Evolutionary conservation across 2,329 filamentous ascomycete genomes (phyloP).

Genomic region (Apiospora koreana): DNA sequence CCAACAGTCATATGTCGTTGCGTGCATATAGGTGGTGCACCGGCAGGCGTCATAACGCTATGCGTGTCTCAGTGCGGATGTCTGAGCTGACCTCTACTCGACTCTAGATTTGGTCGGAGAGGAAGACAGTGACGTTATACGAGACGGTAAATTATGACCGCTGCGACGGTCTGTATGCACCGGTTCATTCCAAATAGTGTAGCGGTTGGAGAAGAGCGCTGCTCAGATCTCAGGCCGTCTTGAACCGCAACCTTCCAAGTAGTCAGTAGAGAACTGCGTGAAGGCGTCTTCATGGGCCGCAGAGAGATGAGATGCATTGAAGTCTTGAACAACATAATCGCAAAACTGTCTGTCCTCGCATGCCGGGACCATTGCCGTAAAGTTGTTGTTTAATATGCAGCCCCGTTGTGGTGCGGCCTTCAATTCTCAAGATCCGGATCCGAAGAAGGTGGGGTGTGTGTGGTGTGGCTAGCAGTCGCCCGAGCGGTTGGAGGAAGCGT

Average conservation of each 20-base stretch:
- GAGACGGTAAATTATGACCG: neutral
- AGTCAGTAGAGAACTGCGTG: neutral
- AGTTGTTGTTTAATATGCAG: neutral
- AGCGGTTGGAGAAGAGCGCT: neutral
- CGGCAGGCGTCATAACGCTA: neutral
- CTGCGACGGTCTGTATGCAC: neutral
- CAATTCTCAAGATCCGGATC: neutral
- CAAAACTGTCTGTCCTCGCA: neutral
- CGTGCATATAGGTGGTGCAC: neutral
- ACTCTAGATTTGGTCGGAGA: neutral
- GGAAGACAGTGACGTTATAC: neutral
- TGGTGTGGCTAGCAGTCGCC: neutral
- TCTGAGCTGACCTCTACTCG: neutral
- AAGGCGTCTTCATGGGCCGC: neutral
- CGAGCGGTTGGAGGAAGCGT: neutral
- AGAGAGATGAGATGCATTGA: neutral
- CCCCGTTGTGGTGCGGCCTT: neutral
- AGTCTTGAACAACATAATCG: neutral
- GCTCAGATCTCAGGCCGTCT: neutral
- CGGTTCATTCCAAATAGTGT: neutral
- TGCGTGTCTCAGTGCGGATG: neutral
- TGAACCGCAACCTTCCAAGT: neutral
- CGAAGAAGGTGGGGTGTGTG: neutral
- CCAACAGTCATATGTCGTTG: neutral
- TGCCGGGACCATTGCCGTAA: slow-evolving; percentile 2